Evolutionary conservation across 257 asterid species (phyloP).

Genomic region (Prunella vulgaris): DNA sequence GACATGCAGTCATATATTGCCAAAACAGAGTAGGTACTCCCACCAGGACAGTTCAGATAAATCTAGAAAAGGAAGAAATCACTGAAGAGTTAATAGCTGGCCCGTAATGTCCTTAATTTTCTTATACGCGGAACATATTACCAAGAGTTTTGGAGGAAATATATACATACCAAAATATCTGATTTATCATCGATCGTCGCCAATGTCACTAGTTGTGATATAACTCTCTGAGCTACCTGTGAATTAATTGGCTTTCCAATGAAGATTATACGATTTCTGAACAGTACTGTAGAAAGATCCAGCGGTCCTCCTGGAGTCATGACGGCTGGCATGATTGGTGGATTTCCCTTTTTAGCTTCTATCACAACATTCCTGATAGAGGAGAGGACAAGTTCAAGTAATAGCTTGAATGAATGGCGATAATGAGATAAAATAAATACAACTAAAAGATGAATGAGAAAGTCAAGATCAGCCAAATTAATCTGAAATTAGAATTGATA

Average conservation of each 20-base stretch:
- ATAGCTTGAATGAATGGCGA: neutral
- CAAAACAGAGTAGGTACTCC: slow-evolving; percentile 79
- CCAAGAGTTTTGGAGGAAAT: slow-evolving; percentile 1
- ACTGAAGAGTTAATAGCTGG: slow-evolving; percentile 10
- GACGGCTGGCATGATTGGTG: slow-evolving; percentile 93
- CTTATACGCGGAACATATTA: slow-evolving; percentile 3
- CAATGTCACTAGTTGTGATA: slow-evolving; percentile 91
- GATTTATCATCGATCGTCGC: slow-evolving; percentile 92
- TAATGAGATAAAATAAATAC: neutral
- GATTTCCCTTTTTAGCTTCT: slow-evolving; percentile 83
- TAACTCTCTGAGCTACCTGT: slow-evolving; percentile 87
- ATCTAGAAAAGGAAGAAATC: slow-evolving; percentile 42
- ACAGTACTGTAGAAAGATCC: slow-evolving; percentile 86
- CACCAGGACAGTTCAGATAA: slow-evolving; percentile 95
- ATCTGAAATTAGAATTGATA: neutral
- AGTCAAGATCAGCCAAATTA: slow-evolving; percentile 5
- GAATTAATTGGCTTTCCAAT: slow-evolving; percentile 81
- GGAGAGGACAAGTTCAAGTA: slow-evolving; percentile 10
- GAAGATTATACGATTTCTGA: slow-evolving; percentile 92
- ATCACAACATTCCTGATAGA: slow-evolving; percentile 56
- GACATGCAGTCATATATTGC: slow-evolving; percentile 99
- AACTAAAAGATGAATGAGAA: neutral
- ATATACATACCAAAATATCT: slow-evolving; percentile 68
- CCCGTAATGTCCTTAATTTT: neutral
- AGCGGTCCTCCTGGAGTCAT: slow-evolving; percentile 84